Percentiles rank a stretch among this genome's conserved stretches.
These are phyloP conservation scores for Ogataea ganodermae DNA, from an alignment of 805 yeast species.

Conservation along the genomic window DNA sequence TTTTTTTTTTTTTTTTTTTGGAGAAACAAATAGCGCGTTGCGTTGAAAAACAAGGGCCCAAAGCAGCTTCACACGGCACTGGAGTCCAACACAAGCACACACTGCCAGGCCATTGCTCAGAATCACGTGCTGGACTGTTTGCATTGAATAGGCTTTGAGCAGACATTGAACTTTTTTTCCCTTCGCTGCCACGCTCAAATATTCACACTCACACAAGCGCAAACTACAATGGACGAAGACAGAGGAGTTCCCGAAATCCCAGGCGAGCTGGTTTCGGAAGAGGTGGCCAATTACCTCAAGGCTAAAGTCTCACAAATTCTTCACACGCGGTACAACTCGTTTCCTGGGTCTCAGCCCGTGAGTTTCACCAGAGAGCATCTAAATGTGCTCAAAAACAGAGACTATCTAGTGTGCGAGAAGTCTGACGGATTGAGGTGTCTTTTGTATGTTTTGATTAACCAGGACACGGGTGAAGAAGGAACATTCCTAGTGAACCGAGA, in stretches of 20 bases:
- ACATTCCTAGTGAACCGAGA: constrained; percentile 87
- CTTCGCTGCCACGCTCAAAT: too few relatives aligned
- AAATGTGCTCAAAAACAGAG: constrained; percentile 62
- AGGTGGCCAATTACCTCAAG: constrained; percentile 67
- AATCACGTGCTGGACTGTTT: too few relatives aligned
- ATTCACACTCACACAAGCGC: not conserved
- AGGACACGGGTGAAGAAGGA: constrained; percentile 80
- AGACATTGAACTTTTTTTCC: too few relatives aligned
- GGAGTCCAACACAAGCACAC: too few relatives aligned
- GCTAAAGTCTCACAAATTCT: constrained; percentile 65
- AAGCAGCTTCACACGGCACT: too few relatives aligned
- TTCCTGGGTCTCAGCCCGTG: constrained; percentile 96
- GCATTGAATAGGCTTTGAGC: too few relatives aligned
- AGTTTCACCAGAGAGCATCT: constrained; percentile 81
- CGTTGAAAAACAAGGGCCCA: too few relatives aligned
- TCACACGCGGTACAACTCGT: constrained; percentile 54
- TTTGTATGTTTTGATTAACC: constrained; percentile 58
- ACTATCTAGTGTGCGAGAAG: constrained; percentile 94
- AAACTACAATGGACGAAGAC: constrained; percentile 22
- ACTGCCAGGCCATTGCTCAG: not conserved
- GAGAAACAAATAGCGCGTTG: too few relatives aligned
- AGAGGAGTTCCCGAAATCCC: constrained; percentile 82
- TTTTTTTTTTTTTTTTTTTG: not conserved
- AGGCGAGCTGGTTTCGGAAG: constrained; percentile 75
- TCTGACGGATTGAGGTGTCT: constrained; percentile 90